Percentiles rank a stretch among this genome's conserved stretches.
Conservation (phyloP, 2,329 filamentous ascomycete genomes). For the Ceratocystis albifundus region DNA sequence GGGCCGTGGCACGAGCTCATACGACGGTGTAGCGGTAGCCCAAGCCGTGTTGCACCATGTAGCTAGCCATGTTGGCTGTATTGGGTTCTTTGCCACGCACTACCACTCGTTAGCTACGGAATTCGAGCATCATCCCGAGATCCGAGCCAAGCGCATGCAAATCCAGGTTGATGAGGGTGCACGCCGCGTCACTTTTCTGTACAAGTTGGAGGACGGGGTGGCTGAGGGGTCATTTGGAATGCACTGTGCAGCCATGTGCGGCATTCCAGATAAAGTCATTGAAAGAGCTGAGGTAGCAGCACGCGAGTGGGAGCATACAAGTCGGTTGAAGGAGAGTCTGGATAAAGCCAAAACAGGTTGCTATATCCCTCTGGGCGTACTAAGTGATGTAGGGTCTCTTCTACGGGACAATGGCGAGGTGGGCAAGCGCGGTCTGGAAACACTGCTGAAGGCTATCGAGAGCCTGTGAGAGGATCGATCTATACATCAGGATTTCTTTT, state of each 20-base stretch:
- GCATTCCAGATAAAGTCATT: constrained; percentile 72
- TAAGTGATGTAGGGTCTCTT: constrained; percentile 76
- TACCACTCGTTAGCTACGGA: constrained; percentile 91
- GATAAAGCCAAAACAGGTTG: constrained; percentile 68
- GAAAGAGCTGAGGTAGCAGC: constrained; percentile 80
- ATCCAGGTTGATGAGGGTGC: constrained; percentile 82
- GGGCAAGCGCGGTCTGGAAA: constrained; percentile 43
- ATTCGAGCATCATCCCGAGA: constrained; percentile 80
- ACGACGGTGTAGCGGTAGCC: constrained; percentile 91
- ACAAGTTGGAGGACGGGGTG: constrained; percentile 84
- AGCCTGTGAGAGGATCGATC: constrained; percentile 30
- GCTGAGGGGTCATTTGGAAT: constrained; percentile 97
- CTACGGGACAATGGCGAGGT: constrained; percentile 49
- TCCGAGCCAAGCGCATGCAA: constrained; percentile 77
- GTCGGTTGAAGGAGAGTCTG: constrained; percentile 73
- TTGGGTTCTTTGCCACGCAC: constrained; percentile 96
- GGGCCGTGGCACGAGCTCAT: constrained; percentile 85
- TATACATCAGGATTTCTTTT: neutral
- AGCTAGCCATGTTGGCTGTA: constrained; percentile 79
- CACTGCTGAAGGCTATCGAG: constrained; percentile 50
- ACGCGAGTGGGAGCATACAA: constrained; percentile 89
- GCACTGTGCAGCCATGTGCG: constrained; percentile 98
- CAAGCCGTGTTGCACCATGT: constrained; percentile 96
- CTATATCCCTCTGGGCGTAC: constrained; percentile 71
- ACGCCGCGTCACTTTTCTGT: constrained; percentile 87